Conservation (phyloP, 2,329 filamentous ascomycete species). For the Talaromyces sp. region DNA sequence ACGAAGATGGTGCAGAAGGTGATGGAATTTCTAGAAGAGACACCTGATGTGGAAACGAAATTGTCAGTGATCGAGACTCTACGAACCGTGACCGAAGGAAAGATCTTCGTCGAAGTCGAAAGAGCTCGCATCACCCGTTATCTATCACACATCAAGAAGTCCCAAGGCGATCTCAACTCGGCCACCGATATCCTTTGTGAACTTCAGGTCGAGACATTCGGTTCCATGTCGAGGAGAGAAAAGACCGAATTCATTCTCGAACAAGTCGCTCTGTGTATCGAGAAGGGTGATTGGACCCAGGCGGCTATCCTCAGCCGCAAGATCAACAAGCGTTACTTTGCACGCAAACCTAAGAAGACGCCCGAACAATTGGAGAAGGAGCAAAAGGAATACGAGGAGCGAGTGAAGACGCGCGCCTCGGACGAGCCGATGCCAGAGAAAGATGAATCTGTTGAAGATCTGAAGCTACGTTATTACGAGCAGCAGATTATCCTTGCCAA, state of each 20-base stretch:
- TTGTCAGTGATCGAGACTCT: conserved; percentile 90
- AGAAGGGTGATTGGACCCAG: conserved; percentile 94
- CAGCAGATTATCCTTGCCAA: conserved; percentile 95
- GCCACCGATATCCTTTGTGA: conserved; percentile 94
- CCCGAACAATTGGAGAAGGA: conserved; percentile 87
- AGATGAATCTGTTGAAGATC: conserved; percentile 86
- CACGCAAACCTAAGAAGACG: conserved; percentile 86
- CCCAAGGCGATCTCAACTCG: conserved; percentile 84
- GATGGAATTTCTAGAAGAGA: conserved; percentile 84
- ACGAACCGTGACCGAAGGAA: conserved; percentile 94
- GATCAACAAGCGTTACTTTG: conserved; percentile 91
- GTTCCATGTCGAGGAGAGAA: conserved; percentile 93
- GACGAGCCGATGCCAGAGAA: conserved; percentile 72
- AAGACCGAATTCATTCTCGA: conserved; percentile 99
- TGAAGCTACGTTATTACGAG: conserved; percentile 95
- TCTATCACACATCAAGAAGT: conserved; percentile 94
- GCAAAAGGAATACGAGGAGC: conserved; percentile 74
- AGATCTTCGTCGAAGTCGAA: conserved; percentile 99
- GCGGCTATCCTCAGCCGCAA: conserved; percentile 90
- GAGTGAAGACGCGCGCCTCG: conserved; percentile 70
- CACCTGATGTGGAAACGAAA: conserved; percentile 81
- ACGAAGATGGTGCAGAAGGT: conserved; percentile 98
- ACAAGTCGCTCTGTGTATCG: conserved; percentile 90
- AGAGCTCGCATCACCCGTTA: conserved; percentile 91
- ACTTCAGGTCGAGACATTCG: conserved; percentile 97